Evolutionary conservation across 1,139 yeast species (phyloP).

Genomic region (Pichia norvegensis): DNA sequence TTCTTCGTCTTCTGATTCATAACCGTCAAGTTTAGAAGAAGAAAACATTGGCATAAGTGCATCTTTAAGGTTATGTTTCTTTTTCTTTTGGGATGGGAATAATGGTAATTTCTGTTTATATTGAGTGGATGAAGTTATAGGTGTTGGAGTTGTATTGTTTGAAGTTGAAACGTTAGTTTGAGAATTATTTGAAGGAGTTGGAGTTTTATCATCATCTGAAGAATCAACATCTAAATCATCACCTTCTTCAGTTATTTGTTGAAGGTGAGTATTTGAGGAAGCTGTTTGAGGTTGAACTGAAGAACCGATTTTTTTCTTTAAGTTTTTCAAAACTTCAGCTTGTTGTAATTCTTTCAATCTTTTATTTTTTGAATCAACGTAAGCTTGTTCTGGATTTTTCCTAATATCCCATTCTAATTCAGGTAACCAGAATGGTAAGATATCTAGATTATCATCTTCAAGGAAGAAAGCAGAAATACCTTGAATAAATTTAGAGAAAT

Average conservation of each 20-base stretch:
- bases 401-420: constrained; percentile 79
- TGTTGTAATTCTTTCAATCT: constrained; percentile 23
- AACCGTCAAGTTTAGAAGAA: constrained; percentile 28
- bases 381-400: constrained; percentile 67
- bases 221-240: constrained; percentile 34
- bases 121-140: constrained; percentile 1
- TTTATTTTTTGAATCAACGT: constrained; percentile 30
- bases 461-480: constrained; percentile 83
- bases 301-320: constrained; percentile 25
- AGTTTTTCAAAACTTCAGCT: constrained; percentile 27
- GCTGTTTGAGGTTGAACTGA: constrained; percentile 19
- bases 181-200: constrained; percentile 24
- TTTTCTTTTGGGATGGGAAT: constrained; percentile 16
- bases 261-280: constrained; percentile 22
- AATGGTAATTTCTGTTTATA: constrained; percentile 10
- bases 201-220: constrained; percentile 32
- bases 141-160: not conserved
- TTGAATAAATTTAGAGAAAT: constrained; percentile 82
- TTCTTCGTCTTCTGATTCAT: constrained; percentile 87
- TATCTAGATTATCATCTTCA: constrained; percentile 85
- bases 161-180: not conserved
- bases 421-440: constrained; percentile 90
- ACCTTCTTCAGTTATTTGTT: constrained; percentile 24
- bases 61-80: constrained; percentile 15
- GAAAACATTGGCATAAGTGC: constrained; percentile 27